These are phyloP conservation scores for Prunus kanzakura DNA, from an alignment of 306 rosid genomes.

Conservation along the genomic window DNA sequence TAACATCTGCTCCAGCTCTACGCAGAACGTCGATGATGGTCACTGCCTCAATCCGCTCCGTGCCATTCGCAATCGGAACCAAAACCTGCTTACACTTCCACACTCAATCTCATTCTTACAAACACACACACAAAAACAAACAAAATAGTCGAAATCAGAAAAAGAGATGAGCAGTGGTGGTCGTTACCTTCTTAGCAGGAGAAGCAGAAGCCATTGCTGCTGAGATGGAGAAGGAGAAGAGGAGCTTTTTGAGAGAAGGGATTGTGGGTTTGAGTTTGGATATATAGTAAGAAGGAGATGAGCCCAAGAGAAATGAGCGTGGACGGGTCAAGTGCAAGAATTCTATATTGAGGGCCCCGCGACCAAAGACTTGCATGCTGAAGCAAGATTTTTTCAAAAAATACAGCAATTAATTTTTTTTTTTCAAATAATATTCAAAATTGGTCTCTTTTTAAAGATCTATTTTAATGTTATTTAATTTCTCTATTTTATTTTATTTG, in stretches of 20 bases:
- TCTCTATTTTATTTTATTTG: too few relatives aligned
- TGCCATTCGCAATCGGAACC: constrained; percentile 82
- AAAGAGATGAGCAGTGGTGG: background rate
- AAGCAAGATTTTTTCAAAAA: too few relatives aligned
- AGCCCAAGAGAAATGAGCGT: constrained; percentile 12
- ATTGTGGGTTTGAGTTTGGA: background rate
- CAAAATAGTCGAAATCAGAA: too few relatives aligned
- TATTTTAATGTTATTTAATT: too few relatives aligned
- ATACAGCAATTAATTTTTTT: too few relatives aligned
- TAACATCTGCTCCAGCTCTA: constrained; percentile 88
- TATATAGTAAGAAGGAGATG: background rate
- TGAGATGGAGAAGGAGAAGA: constrained; percentile 27
- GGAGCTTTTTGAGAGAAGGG: constrained; percentile 10
- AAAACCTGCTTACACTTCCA: constrained; percentile 36
- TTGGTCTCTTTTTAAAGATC: too few relatives aligned
- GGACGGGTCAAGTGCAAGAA: constrained; percentile 4
- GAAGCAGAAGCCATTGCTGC: constrained; percentile 41
- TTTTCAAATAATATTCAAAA: too few relatives aligned
- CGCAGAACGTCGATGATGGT: constrained; percentile 78
- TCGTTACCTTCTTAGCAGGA: constrained; percentile 16
- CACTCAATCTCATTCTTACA: background rate
- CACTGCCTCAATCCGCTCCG: constrained; percentile 93
- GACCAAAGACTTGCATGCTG: too few relatives aligned
- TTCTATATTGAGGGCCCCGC: too few relatives aligned
- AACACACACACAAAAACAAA: background rate